These are phyloP conservation scores for Vaccinium vitisidaea DNA, from an alignment of 148 eudicot species.

Conservation along the genomic window DNA sequence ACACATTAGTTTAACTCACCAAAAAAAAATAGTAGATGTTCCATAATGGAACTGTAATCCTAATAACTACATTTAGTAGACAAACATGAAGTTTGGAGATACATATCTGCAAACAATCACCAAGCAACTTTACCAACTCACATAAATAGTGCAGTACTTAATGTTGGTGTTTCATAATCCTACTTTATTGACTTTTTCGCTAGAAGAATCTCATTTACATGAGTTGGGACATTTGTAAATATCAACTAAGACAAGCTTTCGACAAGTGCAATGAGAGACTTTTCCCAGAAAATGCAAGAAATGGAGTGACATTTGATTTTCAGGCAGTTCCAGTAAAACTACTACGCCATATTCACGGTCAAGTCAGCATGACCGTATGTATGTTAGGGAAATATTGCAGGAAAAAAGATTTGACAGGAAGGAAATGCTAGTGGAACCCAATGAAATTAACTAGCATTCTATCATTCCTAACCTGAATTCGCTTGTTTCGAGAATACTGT, in stretches of 20 bases:
- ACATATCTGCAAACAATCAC: not conserved
- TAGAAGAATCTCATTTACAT: not conserved
- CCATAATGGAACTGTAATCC: too few species aligned
- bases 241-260: not conserved
- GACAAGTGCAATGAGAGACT: not conserved
- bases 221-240: not conserved
- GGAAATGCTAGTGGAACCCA: not conserved
- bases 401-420: not conserved
- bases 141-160: not conserved
- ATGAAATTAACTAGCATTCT: not conserved
- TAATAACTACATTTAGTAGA: not conserved
- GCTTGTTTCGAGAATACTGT: slow-evolving; percentile 90
- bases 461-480: slow-evolving; percentile 66
- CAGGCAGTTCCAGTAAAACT: not conserved
- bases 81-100: not conserved
- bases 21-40: not conserved
- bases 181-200: not conserved
- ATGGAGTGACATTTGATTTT: not conserved
- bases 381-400: not conserved
- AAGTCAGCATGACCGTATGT: not conserved
- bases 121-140: not conserved
- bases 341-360: not conserved
- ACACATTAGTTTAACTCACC: not conserved
- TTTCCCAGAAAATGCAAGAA: not conserved
- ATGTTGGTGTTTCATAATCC: not conserved